Percentiles rank a stretch among this genome's conserved stretches.
Evolutionary conservation across 1,284 basidiomycete species (phyloP).

Genomic region (Rhodotorula mucilaginosa): DNA sequence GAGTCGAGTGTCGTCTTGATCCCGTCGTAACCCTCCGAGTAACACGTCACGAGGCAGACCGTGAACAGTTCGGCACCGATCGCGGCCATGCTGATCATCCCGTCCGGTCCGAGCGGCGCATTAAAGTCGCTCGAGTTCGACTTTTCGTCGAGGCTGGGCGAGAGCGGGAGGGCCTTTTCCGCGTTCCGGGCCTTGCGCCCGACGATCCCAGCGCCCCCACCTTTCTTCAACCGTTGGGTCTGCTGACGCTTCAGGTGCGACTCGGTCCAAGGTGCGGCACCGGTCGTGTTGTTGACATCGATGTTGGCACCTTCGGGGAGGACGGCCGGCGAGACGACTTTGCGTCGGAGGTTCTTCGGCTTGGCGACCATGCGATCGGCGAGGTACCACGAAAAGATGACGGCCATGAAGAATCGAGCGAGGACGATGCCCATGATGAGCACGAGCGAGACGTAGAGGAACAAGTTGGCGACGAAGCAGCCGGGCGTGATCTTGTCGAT

Average conservation of each 20-base stretch:
- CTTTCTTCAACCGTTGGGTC: slow-evolving; percentile 29
- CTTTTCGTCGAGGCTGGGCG: slow-evolving; percentile 38
- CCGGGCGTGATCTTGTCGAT: slow-evolving; percentile 94
- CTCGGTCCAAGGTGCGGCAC: slow-evolving; percentile 82
- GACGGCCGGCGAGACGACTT: slow-evolving; percentile 85
- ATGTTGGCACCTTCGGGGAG: slow-evolving; percentile 93
- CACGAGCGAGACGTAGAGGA: slow-evolving; percentile 87
- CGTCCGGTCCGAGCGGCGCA: slow-evolving; percentile 51
- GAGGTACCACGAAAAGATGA: slow-evolving; percentile 94
- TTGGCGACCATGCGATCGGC: slow-evolving; percentile 72
- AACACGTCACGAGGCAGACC: slow-evolving; percentile 93
- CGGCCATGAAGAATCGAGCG: slow-evolving; percentile 92
- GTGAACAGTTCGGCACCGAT: slow-evolving; percentile 93
- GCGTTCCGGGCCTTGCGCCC: slow-evolving; percentile 46
- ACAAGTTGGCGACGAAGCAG: slow-evolving; percentile 88
- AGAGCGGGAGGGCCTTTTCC: slow-evolving; percentile 35
- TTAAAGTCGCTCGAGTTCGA: slow-evolving; percentile 48
- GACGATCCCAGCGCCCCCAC: slow-evolving; percentile 52
- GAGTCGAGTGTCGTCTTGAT: slow-evolving; percentile 88
- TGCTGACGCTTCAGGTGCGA: slow-evolving; percentile 34
- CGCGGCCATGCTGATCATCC: slow-evolving; percentile 72
- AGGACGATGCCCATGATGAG: slow-evolving; percentile 88
- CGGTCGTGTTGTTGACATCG: slow-evolving; percentile 78
- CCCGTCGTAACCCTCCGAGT: slow-evolving; percentile 93
- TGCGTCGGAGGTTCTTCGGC: slow-evolving; percentile 67